Evolutionary conservation across 495 filamentous ascomycete genomes (phyloP).

Genomic region (Penicillium riverlandense): DNA sequence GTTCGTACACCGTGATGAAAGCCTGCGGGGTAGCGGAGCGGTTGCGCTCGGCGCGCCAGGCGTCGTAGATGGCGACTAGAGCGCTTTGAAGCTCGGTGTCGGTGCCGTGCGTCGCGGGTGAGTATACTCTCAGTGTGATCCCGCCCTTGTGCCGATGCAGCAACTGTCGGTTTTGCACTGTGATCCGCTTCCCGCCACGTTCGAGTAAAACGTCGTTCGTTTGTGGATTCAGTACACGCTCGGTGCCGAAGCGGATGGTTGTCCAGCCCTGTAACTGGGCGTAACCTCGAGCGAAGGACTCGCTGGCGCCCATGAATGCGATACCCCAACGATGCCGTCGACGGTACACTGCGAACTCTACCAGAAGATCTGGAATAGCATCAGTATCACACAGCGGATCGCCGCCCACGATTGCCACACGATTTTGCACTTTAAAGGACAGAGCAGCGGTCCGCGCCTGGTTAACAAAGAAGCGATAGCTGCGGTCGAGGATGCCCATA

Average conservation of each 20-base stretch:
- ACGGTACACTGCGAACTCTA: constrained; percentile 32
- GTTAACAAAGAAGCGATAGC: constrained; percentile 37
- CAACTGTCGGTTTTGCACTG: constrained; percentile 29
- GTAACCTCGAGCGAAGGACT: constrained; percentile 16
- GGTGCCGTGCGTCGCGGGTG: constrained; percentile 17
- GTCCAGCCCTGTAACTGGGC: constrained; percentile 23
- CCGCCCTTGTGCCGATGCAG: constrained; percentile 26
- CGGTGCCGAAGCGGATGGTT: constrained; percentile 30
- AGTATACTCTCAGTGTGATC: constrained; percentile 27
- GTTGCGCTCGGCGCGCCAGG: constrained; percentile 31
- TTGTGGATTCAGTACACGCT: constrained; percentile 35
- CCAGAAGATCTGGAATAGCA: constrained; percentile 16
- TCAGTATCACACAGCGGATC: constrained; percentile 29
- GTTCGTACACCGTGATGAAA: constrained; percentile 38
- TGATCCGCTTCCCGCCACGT: constrained; percentile 28
- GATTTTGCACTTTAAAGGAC: constrained; percentile 31
- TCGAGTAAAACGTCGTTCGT: constrained; percentile 35
- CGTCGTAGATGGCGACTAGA: constrained; percentile 28
- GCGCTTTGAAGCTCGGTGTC: constrained; percentile 22
- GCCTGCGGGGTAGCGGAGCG: constrained; percentile 19
- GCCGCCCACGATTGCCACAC: constrained; percentile 30
- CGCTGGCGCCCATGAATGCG: constrained; percentile 32
- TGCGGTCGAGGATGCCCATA: constrained; percentile 39
- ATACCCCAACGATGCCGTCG: constrained; percentile 19
- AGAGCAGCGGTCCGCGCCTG: constrained; percentile 24